Conservation (phyloP, 2,329 filamentous ascomycete species). For the Lachnellula cervina region DNA sequence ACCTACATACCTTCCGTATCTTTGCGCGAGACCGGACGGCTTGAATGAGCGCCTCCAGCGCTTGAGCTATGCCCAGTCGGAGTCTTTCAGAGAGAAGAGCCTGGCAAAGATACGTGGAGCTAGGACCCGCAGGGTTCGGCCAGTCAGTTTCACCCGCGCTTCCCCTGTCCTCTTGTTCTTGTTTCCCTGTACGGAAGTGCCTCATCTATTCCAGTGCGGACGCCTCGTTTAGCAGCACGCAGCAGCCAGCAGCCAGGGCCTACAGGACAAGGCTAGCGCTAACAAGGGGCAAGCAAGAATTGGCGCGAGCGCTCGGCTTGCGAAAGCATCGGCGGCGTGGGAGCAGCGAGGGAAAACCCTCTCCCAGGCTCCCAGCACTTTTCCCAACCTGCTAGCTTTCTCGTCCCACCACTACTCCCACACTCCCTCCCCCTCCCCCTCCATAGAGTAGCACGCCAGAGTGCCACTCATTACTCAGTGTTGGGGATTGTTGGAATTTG, state of each 20-base stretch:
- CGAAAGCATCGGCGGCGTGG: slow-evolving; percentile 3
- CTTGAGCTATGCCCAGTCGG: background rate
- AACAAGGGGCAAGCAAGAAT: slow-evolving; percentile 12
- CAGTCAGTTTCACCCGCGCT: background rate
- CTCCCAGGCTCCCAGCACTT: background rate
- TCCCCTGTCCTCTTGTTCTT: background rate
- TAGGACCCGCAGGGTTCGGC: background rate
- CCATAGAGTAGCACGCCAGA: background rate
- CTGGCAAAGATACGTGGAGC: background rate
- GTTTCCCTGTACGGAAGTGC: background rate
- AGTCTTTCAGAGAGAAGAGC: background rate
- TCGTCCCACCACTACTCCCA: background rate
- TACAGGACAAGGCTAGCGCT: slow-evolving; percentile 2
- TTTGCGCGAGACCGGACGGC: background rate
- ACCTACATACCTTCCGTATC: background rate
- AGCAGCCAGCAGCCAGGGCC: background rate
- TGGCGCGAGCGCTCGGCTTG: slow-evolving; percentile 18
- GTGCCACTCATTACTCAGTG: background rate
- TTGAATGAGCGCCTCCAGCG: background rate
- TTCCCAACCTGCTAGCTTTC: background rate
- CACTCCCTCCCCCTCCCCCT: background rate
- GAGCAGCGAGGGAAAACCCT: background rate
- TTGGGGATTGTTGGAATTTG: background rate
- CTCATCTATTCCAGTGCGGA: slow-evolving; percentile 3
- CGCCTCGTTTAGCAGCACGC: slow-evolving; percentile 3